Conservation (phyloP, 306 rosid species). For the Bauhinia variegata region DNA sequence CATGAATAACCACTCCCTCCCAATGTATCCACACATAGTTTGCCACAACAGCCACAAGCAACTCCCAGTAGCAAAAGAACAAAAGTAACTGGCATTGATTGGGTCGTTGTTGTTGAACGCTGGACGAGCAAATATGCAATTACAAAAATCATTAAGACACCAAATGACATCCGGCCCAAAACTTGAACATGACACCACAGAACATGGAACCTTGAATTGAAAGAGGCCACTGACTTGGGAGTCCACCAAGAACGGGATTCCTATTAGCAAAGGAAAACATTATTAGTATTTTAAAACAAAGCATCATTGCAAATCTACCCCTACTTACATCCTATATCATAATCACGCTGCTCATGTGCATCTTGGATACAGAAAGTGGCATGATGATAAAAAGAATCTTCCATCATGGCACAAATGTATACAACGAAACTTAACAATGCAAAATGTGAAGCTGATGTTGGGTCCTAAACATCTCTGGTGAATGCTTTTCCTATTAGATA, state of each 20-base stretch:
- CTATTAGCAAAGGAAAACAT: slow-evolving; percentile 43
- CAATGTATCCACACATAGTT: slow-evolving; percentile 73
- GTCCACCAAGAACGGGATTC: slow-evolving; percentile 73
- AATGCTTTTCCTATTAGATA: slow-evolving; percentile 1
- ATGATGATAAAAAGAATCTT: slow-evolving; percentile 21
- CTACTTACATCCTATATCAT: slow-evolving; percentile 16
- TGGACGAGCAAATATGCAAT: slow-evolving; percentile 60
- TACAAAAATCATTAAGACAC: slow-evolving; percentile 60
- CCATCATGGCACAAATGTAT: neutral
- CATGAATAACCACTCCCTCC: slow-evolving; percentile 86
- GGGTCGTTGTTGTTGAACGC: slow-evolving; percentile 62
- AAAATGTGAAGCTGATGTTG: slow-evolving; percentile 1
- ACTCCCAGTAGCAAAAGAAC: slow-evolving; percentile 68
- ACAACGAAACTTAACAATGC: slow-evolving; percentile 11
- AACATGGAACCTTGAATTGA: slow-evolving; percentile 50
- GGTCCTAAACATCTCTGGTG: slow-evolving; percentile 16
- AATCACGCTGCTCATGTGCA: slow-evolving; percentile 13
- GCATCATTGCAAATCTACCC: too few species aligned
- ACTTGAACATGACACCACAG: slow-evolving; percentile 71
- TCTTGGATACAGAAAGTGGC: slow-evolving; percentile 5
- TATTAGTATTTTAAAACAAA: slow-evolving; percentile 9
- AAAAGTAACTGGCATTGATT: slow-evolving; percentile 76
- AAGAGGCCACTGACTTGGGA: slow-evolving; percentile 52
- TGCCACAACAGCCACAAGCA: slow-evolving; percentile 76
- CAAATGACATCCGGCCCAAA: slow-evolving; percentile 61